phyloP scores from a whole-genome alignment of 169 alveolate species.

The Plasmodium sp. region DNA sequence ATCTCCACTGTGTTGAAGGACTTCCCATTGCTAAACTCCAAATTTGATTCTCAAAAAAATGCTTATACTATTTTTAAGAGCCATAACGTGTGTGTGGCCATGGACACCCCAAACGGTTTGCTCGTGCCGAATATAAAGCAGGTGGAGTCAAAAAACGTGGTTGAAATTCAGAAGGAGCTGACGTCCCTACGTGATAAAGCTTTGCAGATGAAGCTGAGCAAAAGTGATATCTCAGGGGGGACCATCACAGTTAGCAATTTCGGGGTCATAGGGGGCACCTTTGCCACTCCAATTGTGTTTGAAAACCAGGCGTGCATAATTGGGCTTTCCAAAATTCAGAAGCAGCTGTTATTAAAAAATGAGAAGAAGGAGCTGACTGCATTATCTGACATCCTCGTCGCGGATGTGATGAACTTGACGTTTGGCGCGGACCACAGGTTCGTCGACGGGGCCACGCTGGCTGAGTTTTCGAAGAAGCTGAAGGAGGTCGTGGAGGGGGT shows the following conservation, averaged over 20 bases:
- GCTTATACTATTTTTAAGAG: conserved; percentile 82
- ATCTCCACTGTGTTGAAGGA: conserved; percentile 89
- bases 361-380: conserved; percentile 58
- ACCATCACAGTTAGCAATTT: conserved; percentile 93
- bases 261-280: conserved; percentile 96
- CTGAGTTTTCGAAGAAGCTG: conserved; percentile 75
- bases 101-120: conserved; percentile 94
- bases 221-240: conserved; percentile 92
- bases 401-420: conserved; percentile 51
- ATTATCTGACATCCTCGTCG: conserved; percentile 16
- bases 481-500: conserved; percentile 18
- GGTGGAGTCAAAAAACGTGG: conserved; percentile 89
- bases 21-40: conserved; percentile 91
- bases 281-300: conserved; percentile 92
- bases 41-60: conserved; percentile 81
- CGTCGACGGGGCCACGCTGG: conserved; percentile 95
- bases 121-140: conserved; percentile 94
- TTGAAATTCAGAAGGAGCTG: conserved; percentile 92
- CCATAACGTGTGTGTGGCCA: conserved; percentile 95
- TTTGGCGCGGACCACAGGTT: conserved; percentile 94
- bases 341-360: conserved; percentile 77
- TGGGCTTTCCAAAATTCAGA: conserved; percentile 83
- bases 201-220: conserved; percentile 81
- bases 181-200: conserved; percentile 88
- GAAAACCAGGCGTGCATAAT: conserved; percentile 94